Conservation (phyloP, 805 yeast genomes). For the Starmerella powellii region DNA sequence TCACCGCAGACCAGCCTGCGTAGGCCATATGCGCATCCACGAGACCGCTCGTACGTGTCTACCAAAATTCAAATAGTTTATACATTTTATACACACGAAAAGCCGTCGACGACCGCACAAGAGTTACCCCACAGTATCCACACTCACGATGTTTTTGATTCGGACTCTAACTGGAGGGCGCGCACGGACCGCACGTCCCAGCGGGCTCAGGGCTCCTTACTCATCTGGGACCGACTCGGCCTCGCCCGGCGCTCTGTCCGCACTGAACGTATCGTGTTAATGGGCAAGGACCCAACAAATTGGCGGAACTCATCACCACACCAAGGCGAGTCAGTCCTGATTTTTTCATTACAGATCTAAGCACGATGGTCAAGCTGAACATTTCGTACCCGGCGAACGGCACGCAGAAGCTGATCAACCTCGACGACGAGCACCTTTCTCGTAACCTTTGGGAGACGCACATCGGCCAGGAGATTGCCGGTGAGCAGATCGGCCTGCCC, state of each 20-base stretch:
- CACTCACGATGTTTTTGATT: too few species aligned
- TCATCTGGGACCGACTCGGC: background rate
- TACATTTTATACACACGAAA: too few species aligned
- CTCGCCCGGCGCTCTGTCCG: too few species aligned
- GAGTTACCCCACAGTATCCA: too few species aligned
- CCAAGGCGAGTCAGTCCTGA: background rate
- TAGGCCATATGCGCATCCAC: too few species aligned
- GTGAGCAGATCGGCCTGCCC: conserved; percentile 96
- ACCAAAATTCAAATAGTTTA: too few species aligned
- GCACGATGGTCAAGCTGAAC: conserved; percentile 57
- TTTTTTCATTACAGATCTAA: conserved; percentile 12
- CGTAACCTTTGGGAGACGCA: conserved; percentile 98
- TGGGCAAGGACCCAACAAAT: background rate
- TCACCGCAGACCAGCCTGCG: too few species aligned
- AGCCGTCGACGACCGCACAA: too few species aligned
- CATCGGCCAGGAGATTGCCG: conserved; percentile 99
- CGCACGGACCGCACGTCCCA: too few species aligned
- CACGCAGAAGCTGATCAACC: conserved; percentile 94
- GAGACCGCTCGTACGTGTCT: too few species aligned
- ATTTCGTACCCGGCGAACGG: conserved; percentile 99
- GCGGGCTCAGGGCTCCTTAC: conserved; percentile 6
- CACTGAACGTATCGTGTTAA: background rate
- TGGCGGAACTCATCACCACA: background rate
- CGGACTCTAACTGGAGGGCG: too few species aligned
- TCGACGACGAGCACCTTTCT: conserved; percentile 98